These are phyloP conservation scores for Paratrypanosoma confusum DNA, from an alignment of 208 protist species.

Conservation along the genomic window DNA sequence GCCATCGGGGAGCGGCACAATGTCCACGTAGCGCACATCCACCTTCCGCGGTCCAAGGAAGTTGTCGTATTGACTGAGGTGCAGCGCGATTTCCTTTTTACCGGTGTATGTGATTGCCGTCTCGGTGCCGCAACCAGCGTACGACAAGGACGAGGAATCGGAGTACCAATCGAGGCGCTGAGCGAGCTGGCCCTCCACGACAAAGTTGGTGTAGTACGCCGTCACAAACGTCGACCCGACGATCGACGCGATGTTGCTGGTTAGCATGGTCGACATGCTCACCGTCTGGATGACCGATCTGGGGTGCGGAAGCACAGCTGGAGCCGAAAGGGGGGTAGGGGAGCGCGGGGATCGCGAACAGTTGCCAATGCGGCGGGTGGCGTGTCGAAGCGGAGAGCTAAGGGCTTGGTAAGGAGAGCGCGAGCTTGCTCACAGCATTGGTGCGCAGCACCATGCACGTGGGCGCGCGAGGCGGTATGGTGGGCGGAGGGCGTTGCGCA, in stretches of 20 bases:
- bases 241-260: conserved; percentile 27
- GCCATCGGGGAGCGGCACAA: conserved; percentile 43
- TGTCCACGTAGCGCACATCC: conserved; percentile 70
- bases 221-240: conserved; percentile 63
- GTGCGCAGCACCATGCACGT: no score
- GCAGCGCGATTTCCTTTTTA: conserved; percentile 28
- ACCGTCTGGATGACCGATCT: no score
- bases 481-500: no score
- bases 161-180: conserved; percentile 56
- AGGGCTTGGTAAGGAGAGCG: no score
- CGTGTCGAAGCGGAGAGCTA: no score
- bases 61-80: conserved; percentile 38
- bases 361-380: no score
- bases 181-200: conserved; percentile 27
- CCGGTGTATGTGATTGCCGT: conserved; percentile 27
- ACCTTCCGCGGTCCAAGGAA: conserved; percentile 58
- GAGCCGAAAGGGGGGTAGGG: no score
- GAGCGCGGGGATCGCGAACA: no score
- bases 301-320: no score
- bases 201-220: conserved; percentile 73
- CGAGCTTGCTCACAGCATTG: no score
- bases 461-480: no score
- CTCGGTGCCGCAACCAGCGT: conserved; percentile 48
- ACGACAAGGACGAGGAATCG: conserved; percentile 36
- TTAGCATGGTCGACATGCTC: conserved; percentile 24